These are phyloP conservation scores for Rutstroemia sp. DNA, from an alignment of 2,329 filamentous ascomycete species.

Conservation along the genomic window DNA sequence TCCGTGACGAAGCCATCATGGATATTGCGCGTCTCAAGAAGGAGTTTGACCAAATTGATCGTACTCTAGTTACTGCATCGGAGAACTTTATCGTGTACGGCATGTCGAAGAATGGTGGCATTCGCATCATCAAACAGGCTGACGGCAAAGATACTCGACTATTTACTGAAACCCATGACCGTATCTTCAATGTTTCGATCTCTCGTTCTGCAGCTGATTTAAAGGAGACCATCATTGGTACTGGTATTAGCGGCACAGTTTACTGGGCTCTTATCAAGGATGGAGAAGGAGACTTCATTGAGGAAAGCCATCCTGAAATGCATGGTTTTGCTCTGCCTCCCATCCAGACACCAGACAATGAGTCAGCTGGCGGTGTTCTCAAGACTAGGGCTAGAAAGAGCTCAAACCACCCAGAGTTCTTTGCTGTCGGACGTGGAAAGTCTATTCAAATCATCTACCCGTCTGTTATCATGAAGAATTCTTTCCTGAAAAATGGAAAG, in stretches of 20 bases:
- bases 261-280: constrained; percentile 86
- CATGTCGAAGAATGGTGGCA: constrained; percentile 84
- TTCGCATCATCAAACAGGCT: constrained; percentile 90
- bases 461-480: constrained; percentile 53
- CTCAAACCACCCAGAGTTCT: constrained; percentile 83
- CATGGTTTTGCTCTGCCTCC: constrained; percentile 87
- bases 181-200: constrained; percentile 88
- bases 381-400: constrained; percentile 94
- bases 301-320: constrained; percentile 71
- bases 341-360: constrained; percentile 77
- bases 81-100: constrained; percentile 91
- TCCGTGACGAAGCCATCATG: constrained; percentile 76
- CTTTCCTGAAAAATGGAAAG: constrained; percentile 55
- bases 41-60: constrained; percentile 94
- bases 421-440: constrained; percentile 92
- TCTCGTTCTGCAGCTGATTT: constrained; percentile 58
- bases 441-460: constrained; percentile 86
- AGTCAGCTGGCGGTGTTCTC: constrained; percentile 82
- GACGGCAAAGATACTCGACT: constrained; percentile 88
- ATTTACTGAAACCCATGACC: constrained; percentile 85
- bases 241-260: constrained; percentile 90
- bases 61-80: constrained; percentile 83
- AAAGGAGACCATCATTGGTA: constrained; percentile 80
- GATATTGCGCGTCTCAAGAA: constrained; percentile 94
- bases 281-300: constrained; percentile 70